A percentile compares a stretch with the other conserved stretches of the same genome.
These are phyloP conservation scores for Elongisporangium undulatum DNA, from an alignment of 352 stramenopile genomes.

Conservation along the genomic window DNA sequence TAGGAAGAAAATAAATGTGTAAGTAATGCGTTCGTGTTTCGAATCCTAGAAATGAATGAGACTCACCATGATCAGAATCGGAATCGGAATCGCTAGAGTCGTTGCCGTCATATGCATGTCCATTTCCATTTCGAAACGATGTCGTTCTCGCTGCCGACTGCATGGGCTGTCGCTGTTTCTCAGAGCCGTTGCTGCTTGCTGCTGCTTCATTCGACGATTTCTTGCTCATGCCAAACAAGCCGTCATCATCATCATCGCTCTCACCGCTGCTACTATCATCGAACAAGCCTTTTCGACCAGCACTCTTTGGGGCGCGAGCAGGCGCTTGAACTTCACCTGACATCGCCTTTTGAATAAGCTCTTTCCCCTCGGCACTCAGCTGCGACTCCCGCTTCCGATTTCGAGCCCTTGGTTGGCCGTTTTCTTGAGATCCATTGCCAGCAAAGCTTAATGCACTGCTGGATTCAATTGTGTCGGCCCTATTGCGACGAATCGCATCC, in stretches of 20 bases:
- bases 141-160: neutral
- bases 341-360: slow-evolving; percentile 69
- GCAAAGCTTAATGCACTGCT: slow-evolving; percentile 5
- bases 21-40: slow-evolving; percentile 7
- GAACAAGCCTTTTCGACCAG: slow-evolving; percentile 64
- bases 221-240: slow-evolving; percentile 40
- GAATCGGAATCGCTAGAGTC: slow-evolving; percentile 26
- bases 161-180: neutral
- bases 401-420: slow-evolving; percentile 14
- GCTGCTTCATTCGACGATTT: slow-evolving; percentile 18
- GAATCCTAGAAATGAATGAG: slow-evolving; percentile 1
- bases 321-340: slow-evolving; percentile 12
- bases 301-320: slow-evolving; percentile 13
- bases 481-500: slow-evolving; percentile 66
- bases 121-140: slow-evolving; percentile 5
- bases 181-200: slow-evolving; percentile 5
- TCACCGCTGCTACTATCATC: slow-evolving; percentile 69
- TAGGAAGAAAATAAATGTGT: slow-evolving; percentile 2
- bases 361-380: slow-evolving; percentile 72
- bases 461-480: slow-evolving; percentile 58
- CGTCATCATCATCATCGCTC: slow-evolving; percentile 34
- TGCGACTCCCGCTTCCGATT: slow-evolving; percentile 67
- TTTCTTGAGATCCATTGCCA: neutral
- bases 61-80: slow-evolving; percentile 7
- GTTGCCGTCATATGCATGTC: slow-evolving; percentile 22